A percentile compares a stretch with the other conserved stretches of the same genome.
These are phyloP conservation scores for Pythium graminicola DNA, from an alignment of 352 stramenopile genomes.

Conservation along the genomic window DNA sequence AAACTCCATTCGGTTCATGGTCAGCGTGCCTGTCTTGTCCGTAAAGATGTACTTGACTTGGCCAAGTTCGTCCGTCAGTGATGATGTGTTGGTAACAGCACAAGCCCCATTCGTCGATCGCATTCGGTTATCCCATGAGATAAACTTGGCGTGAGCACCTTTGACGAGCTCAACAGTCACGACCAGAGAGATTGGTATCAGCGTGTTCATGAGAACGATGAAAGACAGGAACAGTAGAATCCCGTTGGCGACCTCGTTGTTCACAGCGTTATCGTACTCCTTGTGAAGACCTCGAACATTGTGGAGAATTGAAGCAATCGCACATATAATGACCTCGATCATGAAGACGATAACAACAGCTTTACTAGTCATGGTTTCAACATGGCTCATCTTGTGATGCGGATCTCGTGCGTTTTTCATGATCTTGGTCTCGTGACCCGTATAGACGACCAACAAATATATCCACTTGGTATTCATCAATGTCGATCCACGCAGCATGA, in stretches of 20 bases:
- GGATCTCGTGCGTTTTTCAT: constrained; percentile 67
- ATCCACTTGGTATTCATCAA: constrained; percentile 52
- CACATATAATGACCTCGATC: constrained; percentile 49
- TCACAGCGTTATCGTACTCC: constrained; percentile 34
- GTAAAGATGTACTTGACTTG: constrained; percentile 98
- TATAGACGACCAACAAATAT: constrained; percentile 84
- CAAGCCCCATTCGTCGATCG: constrained; percentile 75
- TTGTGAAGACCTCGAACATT: constrained; percentile 18
- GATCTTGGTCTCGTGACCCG: constrained; percentile 84
- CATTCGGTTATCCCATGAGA: constrained; percentile 64
- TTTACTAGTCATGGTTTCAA: constrained; percentile 62
- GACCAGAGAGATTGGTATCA: constrained; percentile 97
- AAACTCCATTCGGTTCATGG: constrained; percentile 98
- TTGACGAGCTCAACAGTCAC: constrained; percentile 95
- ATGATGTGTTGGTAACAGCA: constrained; percentile 78
- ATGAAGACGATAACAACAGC: constrained; percentile 67
- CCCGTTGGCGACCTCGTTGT: constrained; percentile 32
- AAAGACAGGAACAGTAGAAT: constrained; percentile 92
- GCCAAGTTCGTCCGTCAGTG: constrained; percentile 91
- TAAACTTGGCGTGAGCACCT: constrained; percentile 68
- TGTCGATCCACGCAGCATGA: constrained; percentile 81
- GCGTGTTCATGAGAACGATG: constrained; percentile 94
- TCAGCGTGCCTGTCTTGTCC: constrained; percentile 98
- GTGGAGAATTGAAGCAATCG: constrained; percentile 61
- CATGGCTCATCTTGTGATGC: constrained; percentile 66